A percentile compares a stretch with the other conserved stretches of the same genome.
phyloP scores from a whole-genome alignment of 2,329 filamentous ascomycete genomes.

The Pseudophaeomoniella oleicola region DNA sequence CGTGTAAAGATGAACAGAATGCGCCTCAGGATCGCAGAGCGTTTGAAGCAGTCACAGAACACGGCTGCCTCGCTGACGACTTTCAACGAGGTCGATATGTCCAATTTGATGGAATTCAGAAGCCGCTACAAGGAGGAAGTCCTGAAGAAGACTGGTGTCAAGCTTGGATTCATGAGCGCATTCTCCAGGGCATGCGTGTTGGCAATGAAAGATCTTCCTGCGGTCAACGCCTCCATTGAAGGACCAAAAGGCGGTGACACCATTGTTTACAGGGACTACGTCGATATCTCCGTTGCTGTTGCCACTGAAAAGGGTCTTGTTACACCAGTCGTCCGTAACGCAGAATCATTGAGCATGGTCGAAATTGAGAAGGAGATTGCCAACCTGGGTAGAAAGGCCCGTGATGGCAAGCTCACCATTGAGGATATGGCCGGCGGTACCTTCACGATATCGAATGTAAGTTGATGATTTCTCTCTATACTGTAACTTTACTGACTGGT shows the following conservation, averaged over 20 bases:
- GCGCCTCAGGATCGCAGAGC: constrained; percentile 92
- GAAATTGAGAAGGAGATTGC: constrained; percentile 84
- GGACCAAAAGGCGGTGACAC: constrained; percentile 90
- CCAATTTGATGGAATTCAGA: constrained; percentile 88
- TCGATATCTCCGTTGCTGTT: constrained; percentile 93
- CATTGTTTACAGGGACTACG: constrained; percentile 95
- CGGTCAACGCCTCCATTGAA: constrained; percentile 93
- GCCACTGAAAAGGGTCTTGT: constrained; percentile 96
- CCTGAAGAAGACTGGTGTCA: constrained; percentile 89
- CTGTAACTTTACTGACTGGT: too few relatives aligned
- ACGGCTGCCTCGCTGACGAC: constrained; percentile 93
- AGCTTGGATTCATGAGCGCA: constrained; percentile 98
- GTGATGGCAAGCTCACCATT: constrained; percentile 91
- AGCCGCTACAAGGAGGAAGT: constrained; percentile 96
- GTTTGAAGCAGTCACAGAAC: constrained; percentile 97
- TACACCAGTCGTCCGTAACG: constrained; percentile 89
- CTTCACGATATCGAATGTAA: constrained; percentile 87
- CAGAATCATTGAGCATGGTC: constrained; percentile 75
- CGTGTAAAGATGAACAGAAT: constrained; percentile 99
- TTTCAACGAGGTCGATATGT: constrained; percentile 99
- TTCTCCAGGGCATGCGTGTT: constrained; percentile 82
- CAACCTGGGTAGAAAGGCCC: constrained; percentile 92
- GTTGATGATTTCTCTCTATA: constrained; percentile 9
- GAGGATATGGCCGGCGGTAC: constrained; percentile 98
- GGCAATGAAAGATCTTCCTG: constrained; percentile 88